Evolutionary conservation across 2,329 filamentous ascomycete species (phyloP), one percentile per base, ranked within the genome.

Genomic region (Curvularia spicifera): DNA sequence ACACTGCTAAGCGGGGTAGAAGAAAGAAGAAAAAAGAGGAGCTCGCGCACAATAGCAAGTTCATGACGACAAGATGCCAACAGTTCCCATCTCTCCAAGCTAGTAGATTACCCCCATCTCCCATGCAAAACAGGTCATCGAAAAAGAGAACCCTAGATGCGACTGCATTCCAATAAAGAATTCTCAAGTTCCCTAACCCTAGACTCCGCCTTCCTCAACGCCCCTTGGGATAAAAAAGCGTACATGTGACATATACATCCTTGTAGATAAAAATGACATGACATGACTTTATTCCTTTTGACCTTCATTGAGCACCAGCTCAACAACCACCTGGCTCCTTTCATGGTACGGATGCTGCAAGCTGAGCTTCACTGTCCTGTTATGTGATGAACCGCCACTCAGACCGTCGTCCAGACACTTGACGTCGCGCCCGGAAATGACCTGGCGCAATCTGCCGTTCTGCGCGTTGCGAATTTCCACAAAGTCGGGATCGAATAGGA

Each of bases 381-480:
- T 76, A 44, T 75, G 76, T 46, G 70, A 59, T 18, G 71, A 72
- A 44, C 79, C 70, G 69, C 81, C 65, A 58, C 66, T 67, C 50
- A 74, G 54, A 57, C 72, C 71, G 71, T 96, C 93, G 75, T 99
- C 96, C 9, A 99, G 83, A 68, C 93, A 92, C 63, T 90, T 89
- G 48, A 99, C 92, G 71, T 97, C 93, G 61, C 91, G 84, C 0
- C 95, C 95, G 0, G 93, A 89, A 67, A 99, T 96, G 57, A 99
- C 95, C 80, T 99, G 95, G 69, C 95, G 86, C 63, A 99, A 78
- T 20, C 96, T 86, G 0, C 95, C 95, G 71, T 98, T 98, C 80
- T 97, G 92, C 18, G 95, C 95, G 70, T 99, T 98, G 53, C 95
- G 87, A 52, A 99, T 92, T 80, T 99, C 95, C 47, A 99, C 92